Percentiles rank a stretch among this genome's conserved stretches.
phyloP scores from a whole-genome alignment of 805 yeast species.

The Candida awuae region DNA sequence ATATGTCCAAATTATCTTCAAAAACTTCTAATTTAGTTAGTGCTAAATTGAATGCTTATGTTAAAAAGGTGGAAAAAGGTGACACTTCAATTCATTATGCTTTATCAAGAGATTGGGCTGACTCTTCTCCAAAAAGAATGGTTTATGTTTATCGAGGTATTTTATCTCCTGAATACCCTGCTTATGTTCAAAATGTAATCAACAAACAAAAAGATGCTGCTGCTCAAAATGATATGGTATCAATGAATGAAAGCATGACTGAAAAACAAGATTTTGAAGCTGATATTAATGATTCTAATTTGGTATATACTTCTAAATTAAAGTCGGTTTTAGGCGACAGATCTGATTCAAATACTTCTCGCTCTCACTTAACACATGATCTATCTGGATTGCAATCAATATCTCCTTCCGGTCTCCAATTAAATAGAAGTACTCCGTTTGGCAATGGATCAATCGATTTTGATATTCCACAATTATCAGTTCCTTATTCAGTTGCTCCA shows the following conservation, averaged over 20 bases:
- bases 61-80: conserved; percentile 73
- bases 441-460: conserved; percentile 27
- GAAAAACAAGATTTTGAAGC: conserved; percentile 6
- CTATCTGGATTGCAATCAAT: conserved; percentile 15
- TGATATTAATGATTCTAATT: conserved; percentile 3
- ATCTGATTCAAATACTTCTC: conserved; percentile 10
- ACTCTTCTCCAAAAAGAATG: conserved; percentile 83
- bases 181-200: conserved; percentile 60
- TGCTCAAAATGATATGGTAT: too few species aligned
- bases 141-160: conserved; percentile 79
- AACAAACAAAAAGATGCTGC: conserved; percentile 35
- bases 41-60: conserved; percentile 79
- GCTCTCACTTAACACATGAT: conserved; percentile 5
- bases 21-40: conserved; percentile 74
- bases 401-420: conserved; percentile 25
- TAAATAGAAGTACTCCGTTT: conserved; percentile 24
- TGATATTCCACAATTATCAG: conserved; percentile 34
- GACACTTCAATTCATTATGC: conserved; percentile 67
- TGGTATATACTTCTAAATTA: neutral
- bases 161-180: conserved; percentile 64
- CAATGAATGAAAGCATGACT: neutral
- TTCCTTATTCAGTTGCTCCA: conserved; percentile 71
- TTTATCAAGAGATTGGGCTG: conserved; percentile 83
- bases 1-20: conserved; percentile 72
- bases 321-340: conserved; percentile 6